Evolutionary conservation across 106 monocot genomes (phyloP).

Genomic region (Platanthera zijinensis): DNA sequence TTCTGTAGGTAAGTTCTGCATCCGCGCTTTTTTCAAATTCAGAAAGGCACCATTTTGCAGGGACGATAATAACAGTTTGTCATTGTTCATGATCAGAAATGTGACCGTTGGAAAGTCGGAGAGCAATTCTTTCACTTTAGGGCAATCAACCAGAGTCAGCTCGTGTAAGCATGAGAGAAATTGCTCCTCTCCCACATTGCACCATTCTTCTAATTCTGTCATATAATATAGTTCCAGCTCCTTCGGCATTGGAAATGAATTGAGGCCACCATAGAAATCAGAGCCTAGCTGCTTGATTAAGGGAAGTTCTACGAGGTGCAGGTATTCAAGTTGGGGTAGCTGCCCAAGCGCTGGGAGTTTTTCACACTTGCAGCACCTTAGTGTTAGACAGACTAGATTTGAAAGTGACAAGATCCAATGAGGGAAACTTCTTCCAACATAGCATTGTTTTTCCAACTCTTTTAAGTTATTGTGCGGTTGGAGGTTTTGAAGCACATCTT

Average conservation of each 20-base stretch:
- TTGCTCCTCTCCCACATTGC: background rate
- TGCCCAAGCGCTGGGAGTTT: slow-evolving; percentile 12
- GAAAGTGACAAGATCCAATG: slow-evolving; percentile 13
- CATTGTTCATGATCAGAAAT: background rate
- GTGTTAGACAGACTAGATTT: slow-evolving; percentile 13
- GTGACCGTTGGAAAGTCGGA: slow-evolving; percentile 14
- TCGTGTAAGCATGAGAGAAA: slow-evolving; percentile 9
- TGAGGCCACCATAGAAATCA: slow-evolving; percentile 12
- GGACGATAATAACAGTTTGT: slow-evolving; percentile 15
- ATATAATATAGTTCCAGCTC: slow-evolving; percentile 9
- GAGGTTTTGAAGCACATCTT: slow-evolving; percentile 17
- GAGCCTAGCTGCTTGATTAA: slow-evolving; percentile 8
- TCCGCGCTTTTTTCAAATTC: slow-evolving; percentile 6
- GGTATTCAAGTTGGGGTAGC: slow-evolving; percentile 11
- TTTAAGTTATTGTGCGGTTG: slow-evolving; percentile 11
- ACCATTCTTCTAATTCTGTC: slow-evolving; percentile 17
- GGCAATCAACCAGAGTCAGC: slow-evolving; percentile 12
- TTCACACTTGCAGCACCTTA: slow-evolving; percentile 1
- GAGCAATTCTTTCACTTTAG: slow-evolving; percentile 15
- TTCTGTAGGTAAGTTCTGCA: too few relatives aligned
- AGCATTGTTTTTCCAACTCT: slow-evolving; percentile 8
- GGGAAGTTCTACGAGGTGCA: background rate
- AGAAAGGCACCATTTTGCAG: slow-evolving; percentile 11
- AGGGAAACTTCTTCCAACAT: slow-evolving; percentile 17
- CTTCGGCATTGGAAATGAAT: slow-evolving; percentile 13